Percentiles rank a stretch among this genome's conserved stretches.
phyloP scores from a whole-genome alignment of 805 yeast species.

The Pichia nakasei region DNA sequence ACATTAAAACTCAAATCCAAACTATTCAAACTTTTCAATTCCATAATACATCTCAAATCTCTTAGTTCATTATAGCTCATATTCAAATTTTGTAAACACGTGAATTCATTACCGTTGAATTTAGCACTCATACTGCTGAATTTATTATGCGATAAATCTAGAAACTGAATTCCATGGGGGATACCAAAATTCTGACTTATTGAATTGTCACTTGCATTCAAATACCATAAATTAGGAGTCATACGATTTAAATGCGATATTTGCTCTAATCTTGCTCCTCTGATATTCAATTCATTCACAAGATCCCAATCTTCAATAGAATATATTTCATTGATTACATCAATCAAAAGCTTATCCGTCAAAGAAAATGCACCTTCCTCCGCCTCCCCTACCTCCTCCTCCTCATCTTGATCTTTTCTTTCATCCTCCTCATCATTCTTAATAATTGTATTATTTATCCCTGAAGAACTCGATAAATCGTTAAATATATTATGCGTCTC shows the following conservation, averaged over 20 bases:
- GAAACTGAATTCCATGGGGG: constrained; percentile 30
- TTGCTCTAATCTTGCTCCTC: constrained; percentile 29
- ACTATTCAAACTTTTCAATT: constrained; percentile 35
- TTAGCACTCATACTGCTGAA: constrained; percentile 33
- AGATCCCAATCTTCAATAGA: constrained; percentile 36
- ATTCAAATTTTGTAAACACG: constrained; percentile 35
- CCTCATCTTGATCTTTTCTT: not conserved
- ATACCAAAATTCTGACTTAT: constrained; percentile 38
- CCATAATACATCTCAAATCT: constrained; percentile 29
- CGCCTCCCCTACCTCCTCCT: constrained; percentile 16
- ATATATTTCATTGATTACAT: constrained; percentile 36
- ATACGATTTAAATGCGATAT: constrained; percentile 36
- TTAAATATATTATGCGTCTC: not conserved
- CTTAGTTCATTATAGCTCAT: constrained; percentile 31
- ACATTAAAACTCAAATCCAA: constrained; percentile 32
- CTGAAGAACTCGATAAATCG: not conserved
- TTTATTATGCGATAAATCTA: constrained; percentile 32
- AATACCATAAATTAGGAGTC: constrained; percentile 33
- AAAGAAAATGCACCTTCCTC: constrained; percentile 41
- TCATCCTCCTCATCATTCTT: not conserved
- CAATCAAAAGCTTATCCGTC: constrained; percentile 34
- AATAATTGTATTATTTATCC: not conserved
- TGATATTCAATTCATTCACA: constrained; percentile 30
- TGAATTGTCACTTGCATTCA: constrained; percentile 36
- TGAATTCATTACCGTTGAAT: constrained; percentile 25